A percentile compares a stretch with the other conserved stretches of the same genome.
Conservation (phyloP, 371 early-diverging fungal species). For the Mucor ambiguus region DNA sequence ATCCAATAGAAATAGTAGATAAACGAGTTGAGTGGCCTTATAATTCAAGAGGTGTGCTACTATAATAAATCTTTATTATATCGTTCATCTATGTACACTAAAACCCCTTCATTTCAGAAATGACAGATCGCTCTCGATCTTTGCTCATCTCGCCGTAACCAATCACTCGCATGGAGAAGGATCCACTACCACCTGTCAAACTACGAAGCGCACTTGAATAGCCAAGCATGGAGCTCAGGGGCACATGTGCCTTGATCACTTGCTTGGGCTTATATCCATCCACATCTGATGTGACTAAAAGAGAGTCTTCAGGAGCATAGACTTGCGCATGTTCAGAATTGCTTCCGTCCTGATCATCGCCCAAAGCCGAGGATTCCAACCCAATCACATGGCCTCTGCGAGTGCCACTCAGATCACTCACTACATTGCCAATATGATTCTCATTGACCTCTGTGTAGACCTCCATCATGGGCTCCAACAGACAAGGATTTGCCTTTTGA, state of each 20-base stretch:
- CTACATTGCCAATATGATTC: constrained; percentile 76
- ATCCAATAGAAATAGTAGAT: constrained; percentile 11
- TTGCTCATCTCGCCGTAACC: constrained; percentile 81
- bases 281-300: constrained; percentile 33
- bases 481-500: constrained; percentile 50
- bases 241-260: constrained; percentile 72
- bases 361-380: constrained; percentile 44
- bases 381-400: constrained; percentile 76
- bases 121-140: constrained; percentile 70
- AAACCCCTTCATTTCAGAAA: constrained; percentile 64
- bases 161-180: constrained; percentile 83
- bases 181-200: constrained; percentile 84
- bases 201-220: constrained; percentile 86
- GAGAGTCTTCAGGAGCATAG: constrained; percentile 58
- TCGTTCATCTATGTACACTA: constrained; percentile 1
- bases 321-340: constrained; percentile 35
- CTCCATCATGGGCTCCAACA: constrained; percentile 91
- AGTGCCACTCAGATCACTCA: constrained; percentile 80
- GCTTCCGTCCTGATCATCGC: constrained; percentile 34
- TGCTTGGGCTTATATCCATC: constrained; percentile 49
- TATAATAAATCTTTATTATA: background rate
- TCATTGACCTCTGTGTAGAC: constrained; percentile 74
- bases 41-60: background rate
- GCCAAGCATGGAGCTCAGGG: constrained; percentile 85
- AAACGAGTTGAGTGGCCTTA: constrained; percentile 15